Evolutionary conservation across 2,329 filamentous ascomycete species (phyloP).

Genomic region (Aspergillus sp.): DNA sequence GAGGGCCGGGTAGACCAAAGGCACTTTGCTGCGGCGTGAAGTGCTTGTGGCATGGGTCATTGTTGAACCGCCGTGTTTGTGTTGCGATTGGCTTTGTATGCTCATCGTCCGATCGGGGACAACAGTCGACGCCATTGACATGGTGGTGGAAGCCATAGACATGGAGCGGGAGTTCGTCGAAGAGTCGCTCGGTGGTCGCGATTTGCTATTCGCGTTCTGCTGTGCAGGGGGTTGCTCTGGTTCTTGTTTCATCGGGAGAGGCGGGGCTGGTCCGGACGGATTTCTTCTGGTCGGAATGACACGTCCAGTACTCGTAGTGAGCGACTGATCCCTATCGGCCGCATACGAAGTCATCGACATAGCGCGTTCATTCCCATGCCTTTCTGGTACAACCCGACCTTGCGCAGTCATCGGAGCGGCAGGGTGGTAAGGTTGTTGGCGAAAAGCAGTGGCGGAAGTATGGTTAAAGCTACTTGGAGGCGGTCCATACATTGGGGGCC

Average conservation of each 20-base stretch:
- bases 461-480: conserved; percentile 57
- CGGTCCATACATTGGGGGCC: conserved; percentile 65
- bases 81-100: conserved; percentile 50
- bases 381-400: conserved; percentile 82
- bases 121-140: conserved; percentile 72
- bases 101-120: conserved; percentile 54
- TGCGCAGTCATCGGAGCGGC: conserved; percentile 74
- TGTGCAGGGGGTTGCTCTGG: conserved; percentile 49
- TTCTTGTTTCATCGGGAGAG: conserved; percentile 20
- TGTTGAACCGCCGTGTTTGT: conserved; percentile 42
- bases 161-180: conserved; percentile 58
- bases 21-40: conserved; percentile 59
- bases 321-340: conserved; percentile 67
- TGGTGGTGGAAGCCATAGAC: conserved; percentile 74
- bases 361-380: conserved; percentile 84
- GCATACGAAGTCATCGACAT: conserved; percentile 92
- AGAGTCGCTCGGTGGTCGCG: conserved; percentile 39
- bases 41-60: conserved; percentile 49
- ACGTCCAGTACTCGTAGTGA: conserved; percentile 81
- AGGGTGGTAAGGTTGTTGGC: conserved; percentile 65
- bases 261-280: conserved; percentile 45
- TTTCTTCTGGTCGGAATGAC: conserved; percentile 73
- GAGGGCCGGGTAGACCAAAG: conserved; percentile 87
- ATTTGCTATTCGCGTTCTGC: conserved; percentile 19
- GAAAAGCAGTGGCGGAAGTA: conserved; percentile 67